Evolutionary conservation across 2,329 filamentous ascomycete species (phyloP).

Genomic region (Fonsecaea multimorphosa): DNA sequence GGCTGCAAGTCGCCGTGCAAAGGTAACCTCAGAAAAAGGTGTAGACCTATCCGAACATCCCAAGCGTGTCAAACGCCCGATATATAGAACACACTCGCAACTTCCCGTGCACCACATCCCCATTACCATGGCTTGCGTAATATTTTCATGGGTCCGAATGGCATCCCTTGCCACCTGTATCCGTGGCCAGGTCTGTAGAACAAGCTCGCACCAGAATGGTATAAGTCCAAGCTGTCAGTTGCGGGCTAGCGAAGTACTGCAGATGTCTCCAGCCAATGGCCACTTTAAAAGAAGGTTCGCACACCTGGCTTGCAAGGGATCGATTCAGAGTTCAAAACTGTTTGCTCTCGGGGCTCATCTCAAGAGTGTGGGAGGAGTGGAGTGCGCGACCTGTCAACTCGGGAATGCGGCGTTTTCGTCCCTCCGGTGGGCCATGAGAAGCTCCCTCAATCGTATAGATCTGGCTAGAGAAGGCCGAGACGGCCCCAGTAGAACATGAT

Average conservation of each 20-base stretch:
- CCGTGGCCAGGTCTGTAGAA: constrained; percentile 5
- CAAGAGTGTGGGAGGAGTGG: constrained; percentile 2
- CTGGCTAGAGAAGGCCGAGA: neutral
- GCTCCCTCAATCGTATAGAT: neutral
- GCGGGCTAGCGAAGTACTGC: constrained; percentile 15
- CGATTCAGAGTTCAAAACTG: neutral
- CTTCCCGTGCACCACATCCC: constrained; percentile 5
- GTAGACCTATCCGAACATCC: constrained; percentile 4
- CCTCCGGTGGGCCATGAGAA: constrained; percentile 3
- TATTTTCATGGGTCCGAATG: constrained; percentile 11
- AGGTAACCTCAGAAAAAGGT: constrained; percentile 21
- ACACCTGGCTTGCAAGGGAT: constrained; percentile 5
- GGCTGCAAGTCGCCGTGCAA: constrained; percentile 24
- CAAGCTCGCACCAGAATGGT: neutral
- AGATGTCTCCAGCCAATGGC: constrained; percentile 5
- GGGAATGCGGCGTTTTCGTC: constrained; percentile 9
- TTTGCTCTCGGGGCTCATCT: neutral
- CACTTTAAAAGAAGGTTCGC: neutral
- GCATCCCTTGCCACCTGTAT: constrained; percentile 10
- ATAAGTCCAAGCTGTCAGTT: constrained; percentile 16
- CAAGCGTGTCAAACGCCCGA: constrained; percentile 16
- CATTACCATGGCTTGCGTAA: neutral
- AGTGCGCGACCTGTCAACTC: constrained; percentile 19
- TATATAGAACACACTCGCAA: constrained; percentile 13
- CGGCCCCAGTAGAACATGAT: neutral